Conservation (phyloP, 2,329 filamentous ascomycete genomes). For the Epichloe gansuensis region DNA sequence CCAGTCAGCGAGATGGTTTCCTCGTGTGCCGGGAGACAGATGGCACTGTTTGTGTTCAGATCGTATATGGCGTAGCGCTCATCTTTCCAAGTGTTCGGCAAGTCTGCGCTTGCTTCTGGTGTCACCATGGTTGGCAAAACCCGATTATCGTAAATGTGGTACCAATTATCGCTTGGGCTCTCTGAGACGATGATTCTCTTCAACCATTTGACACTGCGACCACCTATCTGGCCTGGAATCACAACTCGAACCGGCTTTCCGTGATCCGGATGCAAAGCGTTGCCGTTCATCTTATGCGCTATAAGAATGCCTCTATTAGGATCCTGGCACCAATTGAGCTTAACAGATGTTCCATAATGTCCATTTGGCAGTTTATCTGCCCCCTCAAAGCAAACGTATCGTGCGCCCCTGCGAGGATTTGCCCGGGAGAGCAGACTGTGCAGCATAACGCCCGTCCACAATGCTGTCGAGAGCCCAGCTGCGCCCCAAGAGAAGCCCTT, state of each 20-base stretch:
- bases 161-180: constrained; percentile 81
- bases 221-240: constrained; percentile 84
- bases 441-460: constrained; percentile 77
- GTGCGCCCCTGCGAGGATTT: constrained; percentile 55
- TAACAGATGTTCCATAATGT: constrained; percentile 77
- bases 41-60: constrained; percentile 75
- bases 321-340: constrained; percentile 81
- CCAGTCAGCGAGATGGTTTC: constrained; percentile 46
- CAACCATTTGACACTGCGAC: constrained; percentile 87
- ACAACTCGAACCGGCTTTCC: constrained; percentile 73
- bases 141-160: constrained; percentile 87
- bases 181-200: constrained; percentile 69
- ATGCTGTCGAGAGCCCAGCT: constrained; percentile 72
- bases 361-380: constrained; percentile 83
- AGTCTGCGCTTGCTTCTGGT: constrained; percentile 64
- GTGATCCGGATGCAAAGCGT: constrained; percentile 68
- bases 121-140: constrained; percentile 79
- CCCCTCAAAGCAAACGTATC: constrained; percentile 84
- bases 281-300: constrained; percentile 84
- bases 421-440: constrained; percentile 58
- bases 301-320: constrained; percentile 74
- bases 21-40: constrained; percentile 67
- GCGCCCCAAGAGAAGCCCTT: constrained; percentile 94
- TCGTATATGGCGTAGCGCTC: constrained; percentile 91
- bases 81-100: constrained; percentile 72